Evolutionary conservation across 2,329 filamentous ascomycete genomes (phyloP), one percentile per base, ranked within the genome.

Genomic region (Fusarium cyanostomum): DNA sequence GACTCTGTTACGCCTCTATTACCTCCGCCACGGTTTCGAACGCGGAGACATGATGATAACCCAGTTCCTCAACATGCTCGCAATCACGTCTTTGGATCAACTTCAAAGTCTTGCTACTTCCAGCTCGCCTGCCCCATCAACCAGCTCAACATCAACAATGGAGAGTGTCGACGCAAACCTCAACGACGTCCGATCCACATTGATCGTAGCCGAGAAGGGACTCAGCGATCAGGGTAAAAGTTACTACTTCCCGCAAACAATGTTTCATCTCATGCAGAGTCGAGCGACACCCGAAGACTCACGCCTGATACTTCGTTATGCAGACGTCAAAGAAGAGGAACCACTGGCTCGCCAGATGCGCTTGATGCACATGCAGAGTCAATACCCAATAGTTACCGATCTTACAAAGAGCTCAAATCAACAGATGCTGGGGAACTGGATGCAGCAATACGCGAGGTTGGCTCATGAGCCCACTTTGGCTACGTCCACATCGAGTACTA

Each of bases 1-100:
- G 27, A 55, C 58, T 1, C n/a, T 63, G 3, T 11, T 62, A 4
- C 53, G 58, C 1, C 62, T 63, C 4, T 55, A 62, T 18, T 52
- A 62, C 18, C 39, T 62, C 1, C 49, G 59, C 0, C 59, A 63
- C 4, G 58, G 60, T 5, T 62, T 62, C 3, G 48, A 48, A 21
- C 41, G 27, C 5, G 48, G 43, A 5, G 62, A 59, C 8, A 52
- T 51, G 53, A 54, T 63, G 53, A 4, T 63, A 1, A 48, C 53
- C 0, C 34, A 34, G 0, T 63, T 62, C 1, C 53, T 63, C 3
- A n/a, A 33, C 1, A 48, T 62, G 42, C 31, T 63, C 1, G 59
- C 38, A 2, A 54, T 45, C 7, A 18, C 44, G 3, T 30, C 58
- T 0, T 15, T 63, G 0, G 31, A 12, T 0, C 56, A 48, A 1